Evolutionary conservation across 352 stramenopile species (phyloP).

Genomic region (Globisporangium recalcitrans): DNA sequence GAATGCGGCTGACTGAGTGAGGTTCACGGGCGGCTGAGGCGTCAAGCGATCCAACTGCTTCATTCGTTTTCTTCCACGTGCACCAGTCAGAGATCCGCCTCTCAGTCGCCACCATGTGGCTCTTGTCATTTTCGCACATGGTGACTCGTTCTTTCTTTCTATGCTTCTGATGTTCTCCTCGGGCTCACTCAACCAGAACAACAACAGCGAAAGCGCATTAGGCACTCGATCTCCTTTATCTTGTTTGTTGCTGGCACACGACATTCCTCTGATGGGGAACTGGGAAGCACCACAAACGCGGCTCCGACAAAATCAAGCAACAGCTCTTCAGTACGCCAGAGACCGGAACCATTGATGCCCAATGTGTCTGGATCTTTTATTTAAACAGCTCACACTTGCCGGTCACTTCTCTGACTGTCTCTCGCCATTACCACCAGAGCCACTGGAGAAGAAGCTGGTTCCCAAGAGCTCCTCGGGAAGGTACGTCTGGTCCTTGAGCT

Average conservation of each 20-base stretch:
- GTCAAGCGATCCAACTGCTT: too few relatives aligned
- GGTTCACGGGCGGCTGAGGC: too few relatives aligned
- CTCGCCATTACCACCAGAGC: neutral
- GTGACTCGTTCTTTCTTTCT: neutral
- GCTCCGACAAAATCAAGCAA: too few relatives aligned
- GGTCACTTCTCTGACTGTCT: neutral
- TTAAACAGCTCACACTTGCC: neutral
- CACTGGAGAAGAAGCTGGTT: constrained; percentile 67
- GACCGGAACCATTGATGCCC: neutral
- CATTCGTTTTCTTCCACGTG: neutral
- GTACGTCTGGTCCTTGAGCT: constrained; percentile 82
- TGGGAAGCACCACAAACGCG: too few relatives aligned
- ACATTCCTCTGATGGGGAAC: too few relatives aligned
- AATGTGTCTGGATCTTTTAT: neutral
- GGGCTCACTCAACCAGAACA: neutral
- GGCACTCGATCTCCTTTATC: neutral
- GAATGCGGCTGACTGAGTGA: neutral
- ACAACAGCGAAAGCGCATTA: neutral
- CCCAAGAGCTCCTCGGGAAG: constrained; percentile 61
- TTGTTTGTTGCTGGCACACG: too few relatives aligned
- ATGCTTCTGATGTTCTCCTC: neutral
- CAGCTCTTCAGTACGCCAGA: neutral
- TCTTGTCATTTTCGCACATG: neutral
- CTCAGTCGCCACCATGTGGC: neutral
- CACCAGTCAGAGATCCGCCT: neutral